Evolutionary conservation across 1,284 basidiomycete genomes (phyloP), one percentile per base, ranked within the genome.

Genomic region (Microbotryum intermedium): DNA sequence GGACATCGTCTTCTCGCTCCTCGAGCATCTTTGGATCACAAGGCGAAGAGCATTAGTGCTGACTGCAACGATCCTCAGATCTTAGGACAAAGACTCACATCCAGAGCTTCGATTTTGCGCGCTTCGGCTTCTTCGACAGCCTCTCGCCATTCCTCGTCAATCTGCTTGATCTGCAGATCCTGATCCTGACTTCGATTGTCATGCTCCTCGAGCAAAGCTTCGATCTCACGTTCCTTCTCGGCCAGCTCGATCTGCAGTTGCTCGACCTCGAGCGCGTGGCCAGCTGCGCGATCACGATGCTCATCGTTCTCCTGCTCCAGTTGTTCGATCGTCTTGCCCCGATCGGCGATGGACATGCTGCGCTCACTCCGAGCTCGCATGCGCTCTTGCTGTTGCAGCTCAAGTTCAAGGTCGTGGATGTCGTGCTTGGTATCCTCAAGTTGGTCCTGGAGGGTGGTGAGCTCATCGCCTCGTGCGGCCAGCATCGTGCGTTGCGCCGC

Each of bases 191-290:
- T 77, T 48, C 87, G 72, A 43, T 86, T 82, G 8, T 87, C 83
- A 45, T 88, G 81, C 72, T 89, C 87, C 56, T 79, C 77, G 53
- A 80, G 79, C 77, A 85, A 83, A 72, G 83, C 78, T 58, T 87
- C 85, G n/a, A 87, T 74, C 42, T 90, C 88, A 66, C 87, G 86
- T 68, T 90, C 88, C 72, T 82, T 85, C 73, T 87, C 83, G 72
- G 87, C 85, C 39, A 89, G 76, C 73, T 89, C 86, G 60, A 90
- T 86, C 70, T 84, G 80, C 5, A 82, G 80, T n/a, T 61, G 83
- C 72, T 88, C 85, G 29, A 89, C 75, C 73, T 90, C 87, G 64
- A 91, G 88, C 69, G 84, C 80, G 6, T 83, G 81, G 0, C 86
- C 86, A 0, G 88, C 85, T 3, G 89, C 77, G 72, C 83, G 83